These are phyloP conservation scores for Rhizoclosmatium sp. DNA, from an alignment of 192 early-diverging fungal genomes.

Conservation along the genomic window DNA sequence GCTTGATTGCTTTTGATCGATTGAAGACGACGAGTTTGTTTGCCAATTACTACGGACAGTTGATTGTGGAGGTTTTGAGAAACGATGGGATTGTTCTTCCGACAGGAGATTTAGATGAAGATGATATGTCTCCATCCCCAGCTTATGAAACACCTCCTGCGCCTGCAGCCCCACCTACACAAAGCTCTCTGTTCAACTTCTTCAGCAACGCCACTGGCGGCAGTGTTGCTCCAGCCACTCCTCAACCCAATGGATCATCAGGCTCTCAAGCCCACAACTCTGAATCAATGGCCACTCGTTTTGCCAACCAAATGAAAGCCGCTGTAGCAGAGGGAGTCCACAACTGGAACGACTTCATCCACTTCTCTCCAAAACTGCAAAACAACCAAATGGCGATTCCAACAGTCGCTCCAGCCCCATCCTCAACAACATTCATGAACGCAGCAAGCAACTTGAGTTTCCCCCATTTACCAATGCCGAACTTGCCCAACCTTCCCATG, in stretches of 20 bases:
- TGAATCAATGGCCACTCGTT: constrained; percentile 20
- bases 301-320: constrained; percentile 2
- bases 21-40: constrained; percentile 50
- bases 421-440: constrained; percentile 5
- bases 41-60: constrained; percentile 52
- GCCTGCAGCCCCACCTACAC: not conserved
- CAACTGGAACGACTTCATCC: constrained; percentile 32
- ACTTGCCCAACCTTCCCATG: constrained; percentile 10
- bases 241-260: not conserved
- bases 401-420: not conserved
- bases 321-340: constrained; percentile 6
- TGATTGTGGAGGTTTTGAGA: constrained; percentile 53
- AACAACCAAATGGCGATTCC: not conserved
- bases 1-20: constrained; percentile 50
- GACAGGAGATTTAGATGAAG: not conserved
- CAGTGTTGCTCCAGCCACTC: not conserved
- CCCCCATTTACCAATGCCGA: constrained; percentile 4
- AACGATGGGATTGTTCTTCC: constrained; percentile 35
- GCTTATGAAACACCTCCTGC: not conserved
- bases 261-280: not conserved
- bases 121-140: constrained; percentile 1
- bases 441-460: constrained; percentile 5
- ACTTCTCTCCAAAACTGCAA: constrained; percentile 24
- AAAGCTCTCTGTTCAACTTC: constrained; percentile 8
- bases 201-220: not conserved